phyloP scores from a whole-genome alignment of 1,139 yeast species.

The Tardiomyces depauwii region DNA sequence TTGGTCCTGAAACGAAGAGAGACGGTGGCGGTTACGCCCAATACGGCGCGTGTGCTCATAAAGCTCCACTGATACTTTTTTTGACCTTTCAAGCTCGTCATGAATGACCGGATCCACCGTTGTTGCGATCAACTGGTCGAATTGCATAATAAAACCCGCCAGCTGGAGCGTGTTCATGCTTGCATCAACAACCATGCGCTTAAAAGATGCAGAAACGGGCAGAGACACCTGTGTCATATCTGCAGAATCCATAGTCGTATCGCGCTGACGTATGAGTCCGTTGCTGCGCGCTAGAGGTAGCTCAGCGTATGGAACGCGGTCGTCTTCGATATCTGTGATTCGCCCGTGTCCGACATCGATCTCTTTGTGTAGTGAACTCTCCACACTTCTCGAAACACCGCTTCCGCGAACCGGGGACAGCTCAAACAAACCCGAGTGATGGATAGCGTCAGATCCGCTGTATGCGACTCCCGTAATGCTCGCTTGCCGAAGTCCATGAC shows the following conservation, averaged over 20 bases:
- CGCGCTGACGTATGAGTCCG: background rate
- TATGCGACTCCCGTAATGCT: background rate
- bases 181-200: constrained; percentile 17
- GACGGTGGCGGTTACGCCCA: background rate
- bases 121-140: constrained; percentile 10
- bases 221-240: background rate
- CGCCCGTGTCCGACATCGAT: background rate
- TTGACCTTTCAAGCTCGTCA: background rate
- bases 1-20: background rate
- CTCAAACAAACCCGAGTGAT: background rate
- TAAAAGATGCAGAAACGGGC: constrained; percentile 5
- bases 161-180: constrained; percentile 21
- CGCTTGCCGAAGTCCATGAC: background rate
- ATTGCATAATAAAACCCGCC: constrained; percentile 19
- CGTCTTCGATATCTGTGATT: background rate
- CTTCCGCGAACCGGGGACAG: background rate
- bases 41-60: constrained; percentile 8
- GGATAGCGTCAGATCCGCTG: background rate
- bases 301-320: background rate
- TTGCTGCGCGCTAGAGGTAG: background rate
- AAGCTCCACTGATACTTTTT: constrained; percentile 8
- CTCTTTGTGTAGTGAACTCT: background rate
- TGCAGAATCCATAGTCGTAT: constrained; percentile 1
- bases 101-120: background rate
- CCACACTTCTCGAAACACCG: too few species aligned